phyloP scores from a whole-genome alignment of 2,329 filamentous ascomycete genomes.

The Alternaria gaisen region DNA sequence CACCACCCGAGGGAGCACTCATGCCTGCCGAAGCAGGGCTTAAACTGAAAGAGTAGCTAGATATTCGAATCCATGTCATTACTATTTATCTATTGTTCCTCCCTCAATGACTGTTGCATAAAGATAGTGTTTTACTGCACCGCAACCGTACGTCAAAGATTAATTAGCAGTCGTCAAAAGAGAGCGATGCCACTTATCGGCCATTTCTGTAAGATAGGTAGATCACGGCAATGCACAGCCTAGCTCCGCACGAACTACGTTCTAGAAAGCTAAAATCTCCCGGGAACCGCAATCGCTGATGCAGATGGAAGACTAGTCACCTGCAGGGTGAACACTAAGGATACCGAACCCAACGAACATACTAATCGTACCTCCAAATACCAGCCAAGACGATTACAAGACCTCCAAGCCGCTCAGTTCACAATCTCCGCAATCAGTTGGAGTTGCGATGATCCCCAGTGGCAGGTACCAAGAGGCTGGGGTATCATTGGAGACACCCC shows the following conservation, averaged over 20 bases:
- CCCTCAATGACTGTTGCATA: neutral
- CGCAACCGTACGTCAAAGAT: neutral
- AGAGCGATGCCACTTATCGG: neutral
- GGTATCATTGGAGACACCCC: conserved; percentile 8
- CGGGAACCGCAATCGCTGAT: neutral
- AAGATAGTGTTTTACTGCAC: neutral
- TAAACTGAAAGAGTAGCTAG: conserved; percentile 54
- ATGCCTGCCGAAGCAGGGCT: conserved; percentile 66
- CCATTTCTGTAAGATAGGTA: neutral
- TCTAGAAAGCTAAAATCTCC: neutral
- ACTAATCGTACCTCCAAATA: neutral
- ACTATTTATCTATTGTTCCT: neutral
- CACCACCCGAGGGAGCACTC: conserved; percentile 64
- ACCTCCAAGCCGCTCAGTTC: neutral
- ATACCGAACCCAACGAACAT: neutral
- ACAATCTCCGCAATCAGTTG: neutral
- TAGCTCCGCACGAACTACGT: neutral
- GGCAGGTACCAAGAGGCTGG: neutral
- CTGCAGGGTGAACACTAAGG: neutral
- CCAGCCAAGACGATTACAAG: neutral
- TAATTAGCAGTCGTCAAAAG: neutral
- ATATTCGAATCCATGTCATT: neutral
- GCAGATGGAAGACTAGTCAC: neutral
- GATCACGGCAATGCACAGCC: conserved; percentile 2
- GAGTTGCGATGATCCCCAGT: neutral